Evolutionary conservation across 2,329 filamentous ascomycete species (phyloP).

Genomic region (Diaporthe caulivora): DNA sequence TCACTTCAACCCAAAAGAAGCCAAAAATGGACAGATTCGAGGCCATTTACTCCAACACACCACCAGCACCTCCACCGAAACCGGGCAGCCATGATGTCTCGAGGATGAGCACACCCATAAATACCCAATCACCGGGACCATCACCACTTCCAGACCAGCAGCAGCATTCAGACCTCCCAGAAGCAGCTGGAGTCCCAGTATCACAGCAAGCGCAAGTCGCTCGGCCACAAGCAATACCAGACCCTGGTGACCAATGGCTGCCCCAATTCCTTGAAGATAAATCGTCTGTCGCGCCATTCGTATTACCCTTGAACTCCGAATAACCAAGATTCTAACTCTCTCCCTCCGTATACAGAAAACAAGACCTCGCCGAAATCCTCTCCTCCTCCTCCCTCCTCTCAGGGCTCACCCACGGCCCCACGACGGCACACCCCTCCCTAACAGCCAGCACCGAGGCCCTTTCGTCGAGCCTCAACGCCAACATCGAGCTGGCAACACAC

Average conservation of each 20-base stretch:
- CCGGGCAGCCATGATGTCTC: constrained; percentile 77
- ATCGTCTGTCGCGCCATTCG: constrained; percentile 68
- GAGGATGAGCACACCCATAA: constrained; percentile 73
- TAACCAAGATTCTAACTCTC: background rate
- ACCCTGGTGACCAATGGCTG: constrained; percentile 81
- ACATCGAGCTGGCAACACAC: constrained; percentile 76
- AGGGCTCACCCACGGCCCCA: constrained; percentile 77
- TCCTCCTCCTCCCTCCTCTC: constrained; percentile 75
- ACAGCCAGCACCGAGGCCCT: constrained; percentile 74
- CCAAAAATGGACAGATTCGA: constrained; percentile 38
- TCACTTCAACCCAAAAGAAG: too few species aligned
- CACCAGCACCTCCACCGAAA: constrained; percentile 80
- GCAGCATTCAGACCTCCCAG: constrained; percentile 44
- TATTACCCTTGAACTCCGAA: constrained; percentile 30
- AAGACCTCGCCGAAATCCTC: constrained; percentile 80
- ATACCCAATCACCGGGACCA: constrained; percentile 58
- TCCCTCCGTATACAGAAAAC: constrained; percentile 67
- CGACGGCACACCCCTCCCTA: constrained; percentile 79
- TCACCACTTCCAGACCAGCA: constrained; percentile 51
- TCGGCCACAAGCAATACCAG: constrained; percentile 57
- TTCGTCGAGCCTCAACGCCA: constrained; percentile 74
- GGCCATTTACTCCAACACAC: constrained; percentile 63
- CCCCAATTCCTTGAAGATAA: constrained; percentile 83
- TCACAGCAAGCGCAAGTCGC: constrained; percentile 45
- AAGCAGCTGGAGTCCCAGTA: constrained; percentile 41